Evolutionary conservation across 371 early-diverging fungal species (phyloP).

Genomic region (Mortierella sp.): DNA sequence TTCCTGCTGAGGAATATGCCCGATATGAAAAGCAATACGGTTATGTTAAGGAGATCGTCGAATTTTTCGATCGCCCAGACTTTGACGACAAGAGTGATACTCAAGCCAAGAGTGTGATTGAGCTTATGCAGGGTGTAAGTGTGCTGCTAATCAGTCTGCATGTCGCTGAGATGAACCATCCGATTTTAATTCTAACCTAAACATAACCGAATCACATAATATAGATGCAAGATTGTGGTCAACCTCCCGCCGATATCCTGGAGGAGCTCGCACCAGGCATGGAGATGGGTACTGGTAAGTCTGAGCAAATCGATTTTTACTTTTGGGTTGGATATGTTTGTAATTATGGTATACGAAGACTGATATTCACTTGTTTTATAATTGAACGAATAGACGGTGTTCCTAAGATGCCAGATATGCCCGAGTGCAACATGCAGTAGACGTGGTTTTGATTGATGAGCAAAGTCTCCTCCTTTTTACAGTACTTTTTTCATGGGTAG

Average conservation of each 20-base stretch:
- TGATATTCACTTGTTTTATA: not conserved
- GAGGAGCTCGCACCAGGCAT: slow-evolving; percentile 92
- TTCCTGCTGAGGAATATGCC: slow-evolving; percentile 74
- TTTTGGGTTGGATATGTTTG: not conserved
- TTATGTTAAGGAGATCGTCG: slow-evolving; percentile 82
- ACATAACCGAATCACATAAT: too few relatives aligned
- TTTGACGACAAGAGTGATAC: slow-evolving; percentile 75
- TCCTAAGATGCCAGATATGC: slow-evolving; percentile 57
- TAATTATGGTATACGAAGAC: too few relatives aligned
- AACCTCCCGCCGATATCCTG: slow-evolving; percentile 91
- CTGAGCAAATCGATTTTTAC: not conserved
- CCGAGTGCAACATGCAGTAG: slow-evolving; percentile 58
- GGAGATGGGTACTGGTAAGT: slow-evolving; percentile 63
- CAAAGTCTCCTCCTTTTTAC: not conserved
- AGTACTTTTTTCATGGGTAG: not conserved
- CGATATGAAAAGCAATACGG: slow-evolving; percentile 81
- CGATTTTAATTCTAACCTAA: too few relatives aligned
- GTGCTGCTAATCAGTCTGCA: too few relatives aligned
- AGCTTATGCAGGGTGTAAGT: slow-evolving; percentile 89
- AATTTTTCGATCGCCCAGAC: slow-evolving; percentile 77
- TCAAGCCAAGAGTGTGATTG: slow-evolving; percentile 78
- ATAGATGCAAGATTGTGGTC: slow-evolving; percentile 96
- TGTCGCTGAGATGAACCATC: too few relatives aligned
- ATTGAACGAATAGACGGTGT: slow-evolving; percentile 35
- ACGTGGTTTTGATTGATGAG: not conserved